Percentiles rank a stretch among this genome's conserved stretches.
phyloP scores from a whole-genome alignment of 805 yeast species.

The Clavispora vitiphila region DNA sequence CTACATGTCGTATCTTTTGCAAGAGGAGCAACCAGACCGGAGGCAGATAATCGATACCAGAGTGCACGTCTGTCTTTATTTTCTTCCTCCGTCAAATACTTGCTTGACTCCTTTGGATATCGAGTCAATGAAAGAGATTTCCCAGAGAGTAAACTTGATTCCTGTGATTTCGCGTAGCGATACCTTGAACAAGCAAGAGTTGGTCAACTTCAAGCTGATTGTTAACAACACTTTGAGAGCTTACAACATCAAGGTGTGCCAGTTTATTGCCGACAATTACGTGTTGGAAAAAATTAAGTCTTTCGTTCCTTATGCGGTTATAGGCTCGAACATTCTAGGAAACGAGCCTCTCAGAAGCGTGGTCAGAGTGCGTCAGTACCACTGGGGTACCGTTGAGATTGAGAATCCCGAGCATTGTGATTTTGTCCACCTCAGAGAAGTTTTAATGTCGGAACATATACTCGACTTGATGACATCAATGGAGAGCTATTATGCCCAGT shows the following conservation, averaged over 20 bases:
- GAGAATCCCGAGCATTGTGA: slow-evolving; percentile 78
- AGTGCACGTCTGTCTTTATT: slow-evolving; percentile 82
- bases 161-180: slow-evolving; percentile 84
- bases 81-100: slow-evolving; percentile 61
- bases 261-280: slow-evolving; percentile 22
- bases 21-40: slow-evolving; percentile 51
- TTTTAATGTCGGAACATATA: slow-evolving; percentile 67
- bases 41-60: slow-evolving; percentile 48
- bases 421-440: slow-evolving; percentile 55
- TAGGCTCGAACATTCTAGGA: slow-evolving; percentile 53
- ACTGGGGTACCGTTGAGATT: slow-evolving; percentile 85
- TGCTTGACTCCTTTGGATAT: slow-evolving; percentile 60
- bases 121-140: slow-evolving; percentile 64
- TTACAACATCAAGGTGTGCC: slow-evolving; percentile 47
- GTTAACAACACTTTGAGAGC: slow-evolving; percentile 46
- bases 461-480: slow-evolving; percentile 74
- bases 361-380: slow-evolving; percentile 57
- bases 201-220: slow-evolving; percentile 47
- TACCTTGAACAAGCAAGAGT: slow-evolving; percentile 55
- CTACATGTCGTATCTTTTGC: slow-evolving; percentile 58
- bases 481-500: slow-evolving; percentile 70
- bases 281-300: slow-evolving; percentile 27
- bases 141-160: slow-evolving; percentile 69
- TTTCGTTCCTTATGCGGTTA: slow-evolving; percentile 64
- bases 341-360: slow-evolving; percentile 27